These are phyloP conservation scores for Cyclocybe cylindracea DNA, from an alignment of 768 basidiomycete genomes.

Conservation along the genomic window DNA sequence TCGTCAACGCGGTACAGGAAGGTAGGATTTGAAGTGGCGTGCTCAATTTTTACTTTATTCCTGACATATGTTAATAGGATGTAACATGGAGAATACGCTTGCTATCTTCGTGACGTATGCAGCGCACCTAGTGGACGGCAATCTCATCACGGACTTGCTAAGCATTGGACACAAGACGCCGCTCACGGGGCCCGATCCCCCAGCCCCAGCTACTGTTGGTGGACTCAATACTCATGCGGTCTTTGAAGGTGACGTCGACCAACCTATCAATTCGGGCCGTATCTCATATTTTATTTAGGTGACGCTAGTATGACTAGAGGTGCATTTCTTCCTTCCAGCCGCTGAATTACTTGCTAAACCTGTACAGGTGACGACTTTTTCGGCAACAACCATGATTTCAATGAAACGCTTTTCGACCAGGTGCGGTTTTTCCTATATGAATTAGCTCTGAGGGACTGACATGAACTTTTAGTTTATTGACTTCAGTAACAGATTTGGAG, in stretches of 20 bases:
- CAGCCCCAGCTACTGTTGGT: constrained; percentile 20
- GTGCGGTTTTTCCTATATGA: background rate
- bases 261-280: constrained; percentile 7
- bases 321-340: no score
- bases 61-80: constrained; percentile 5
- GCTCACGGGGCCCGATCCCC: constrained; percentile 20
- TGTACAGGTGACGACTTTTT: constrained; percentile 19
- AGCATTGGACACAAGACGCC: constrained; percentile 22
- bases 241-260: constrained; percentile 19
- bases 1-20: constrained; percentile 15
- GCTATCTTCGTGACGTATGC: constrained; percentile 20
- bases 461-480: constrained; percentile 14
- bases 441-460: background rate
- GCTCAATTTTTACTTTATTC: no score
- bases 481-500: constrained; percentile 21
- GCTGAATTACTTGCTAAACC: no score
- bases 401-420: constrained; percentile 20
- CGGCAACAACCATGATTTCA: constrained; percentile 23
- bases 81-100: constrained; percentile 19
- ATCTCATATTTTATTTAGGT: background rate
- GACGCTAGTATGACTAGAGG: no score
- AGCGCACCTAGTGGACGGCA: constrained; percentile 22
- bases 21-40: constrained; percentile 1
- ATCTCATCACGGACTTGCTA: constrained; percentile 18
- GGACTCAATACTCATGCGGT: constrained; percentile 23